Percentiles rank a stretch among this genome's conserved stretches.
Evolutionary conservation across 129 eudicot species (phyloP).

Genomic region (Pseudognaphalium luteoalbum): DNA sequence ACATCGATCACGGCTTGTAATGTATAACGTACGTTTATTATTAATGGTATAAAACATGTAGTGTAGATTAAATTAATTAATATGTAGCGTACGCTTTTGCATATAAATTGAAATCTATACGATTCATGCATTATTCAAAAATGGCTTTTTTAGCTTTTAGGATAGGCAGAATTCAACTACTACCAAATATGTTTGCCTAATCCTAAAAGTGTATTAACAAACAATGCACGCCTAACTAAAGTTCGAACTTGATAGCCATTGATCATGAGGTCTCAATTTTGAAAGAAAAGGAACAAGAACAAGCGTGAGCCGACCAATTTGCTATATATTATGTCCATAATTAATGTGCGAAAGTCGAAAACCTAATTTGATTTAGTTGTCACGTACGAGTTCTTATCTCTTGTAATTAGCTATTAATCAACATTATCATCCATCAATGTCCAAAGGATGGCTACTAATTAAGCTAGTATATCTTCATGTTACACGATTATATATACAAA

Average conservation of each 20-base stretch:
- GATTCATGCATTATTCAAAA: conserved; percentile 12
- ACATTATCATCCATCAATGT: not conserved
- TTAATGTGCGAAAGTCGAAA: conserved; percentile 16
- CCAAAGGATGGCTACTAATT: not conserved
- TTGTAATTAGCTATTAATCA: not conserved
- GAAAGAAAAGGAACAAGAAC: conserved; percentile 23
- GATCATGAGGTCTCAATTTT: conserved; percentile 26
- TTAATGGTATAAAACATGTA: no score
- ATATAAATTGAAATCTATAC: not conserved
- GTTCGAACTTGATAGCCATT: conserved; percentile 21
- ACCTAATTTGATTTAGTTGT: conserved; percentile 23
- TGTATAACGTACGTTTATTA: no score
- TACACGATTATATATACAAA: not conserved
- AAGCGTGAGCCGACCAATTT: conserved; percentile 17
- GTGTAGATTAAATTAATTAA: no score
- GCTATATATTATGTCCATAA: conserved; percentile 15
- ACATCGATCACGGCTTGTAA: not conserved
- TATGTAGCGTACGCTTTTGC: not conserved
- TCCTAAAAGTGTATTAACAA: conserved; percentile 33
- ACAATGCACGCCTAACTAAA: conserved; percentile 31
- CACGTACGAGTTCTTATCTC: not conserved
- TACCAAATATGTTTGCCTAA: conserved; percentile 40
- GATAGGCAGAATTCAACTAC: conserved; percentile 28
- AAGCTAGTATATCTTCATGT: not conserved
- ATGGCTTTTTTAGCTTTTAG: conserved; percentile 29